Percentiles rank a stretch among this genome's conserved stretches.
Evolutionary conservation across 768 basidiomycete genomes (phyloP).

Genomic region (Russula dissimulans): DNA sequence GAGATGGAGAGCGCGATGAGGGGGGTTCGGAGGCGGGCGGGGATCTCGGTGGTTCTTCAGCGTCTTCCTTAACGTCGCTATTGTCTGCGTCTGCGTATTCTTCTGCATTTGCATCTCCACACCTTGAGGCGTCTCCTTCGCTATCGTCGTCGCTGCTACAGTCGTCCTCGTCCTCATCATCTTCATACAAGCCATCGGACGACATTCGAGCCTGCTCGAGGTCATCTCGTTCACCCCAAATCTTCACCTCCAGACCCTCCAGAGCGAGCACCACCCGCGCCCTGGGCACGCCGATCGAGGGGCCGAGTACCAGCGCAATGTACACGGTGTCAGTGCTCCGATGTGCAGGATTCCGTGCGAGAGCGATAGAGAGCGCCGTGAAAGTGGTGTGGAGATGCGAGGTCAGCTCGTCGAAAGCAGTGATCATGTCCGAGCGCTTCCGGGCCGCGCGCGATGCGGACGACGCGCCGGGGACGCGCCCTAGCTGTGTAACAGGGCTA

Average conservation of each 20-base stretch:
- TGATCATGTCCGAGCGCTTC: constrained; percentile 51
- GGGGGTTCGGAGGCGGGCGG: constrained; percentile 22
- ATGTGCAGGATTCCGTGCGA: constrained; percentile 31
- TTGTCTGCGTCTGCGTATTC: constrained; percentile 5
- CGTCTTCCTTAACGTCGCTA: constrained; percentile 3
- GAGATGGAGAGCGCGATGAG: constrained; percentile 25
- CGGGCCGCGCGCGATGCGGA: constrained; percentile 43
- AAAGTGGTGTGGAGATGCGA: constrained; percentile 74
- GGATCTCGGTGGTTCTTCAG: constrained; percentile 2
- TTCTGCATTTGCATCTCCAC: constrained; percentile 11
- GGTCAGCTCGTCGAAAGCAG: constrained; percentile 58
- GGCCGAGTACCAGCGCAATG: constrained; percentile 57
- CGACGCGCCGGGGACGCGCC: constrained; percentile 44
- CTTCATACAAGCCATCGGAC: constrained; percentile 5
- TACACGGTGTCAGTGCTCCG: constrained; percentile 32
- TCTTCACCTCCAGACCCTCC: constrained; percentile 50
- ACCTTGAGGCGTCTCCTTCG: constrained; percentile 11
- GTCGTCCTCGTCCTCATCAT: constrained; percentile 9
- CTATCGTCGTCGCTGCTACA: constrained; percentile 9
- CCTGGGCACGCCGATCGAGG: constrained; percentile 52
- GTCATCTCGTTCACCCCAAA: constrained; percentile 22
- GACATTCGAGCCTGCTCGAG: neutral
- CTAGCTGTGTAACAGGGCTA: constrained; percentile 61
- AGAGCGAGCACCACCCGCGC: constrained; percentile 53
- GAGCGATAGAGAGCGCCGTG: constrained; percentile 57